Evolutionary conservation across 2,329 filamentous ascomycete genomes (phyloP).

Genomic region (Fusarium transvaalense): DNA sequence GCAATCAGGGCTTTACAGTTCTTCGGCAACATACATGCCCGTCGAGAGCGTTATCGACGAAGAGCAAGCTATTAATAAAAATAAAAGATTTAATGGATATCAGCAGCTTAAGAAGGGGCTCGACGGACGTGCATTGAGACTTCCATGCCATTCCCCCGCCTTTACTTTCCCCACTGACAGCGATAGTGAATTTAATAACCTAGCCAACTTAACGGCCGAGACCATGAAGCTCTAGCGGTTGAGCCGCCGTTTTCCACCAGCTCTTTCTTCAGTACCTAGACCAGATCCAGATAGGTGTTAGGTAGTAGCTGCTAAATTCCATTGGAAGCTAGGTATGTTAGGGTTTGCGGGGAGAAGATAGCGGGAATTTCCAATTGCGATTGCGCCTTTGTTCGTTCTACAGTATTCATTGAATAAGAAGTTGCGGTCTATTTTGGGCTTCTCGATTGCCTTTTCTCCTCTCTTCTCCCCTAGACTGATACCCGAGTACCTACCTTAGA

Average conservation of each 20-base stretch:
- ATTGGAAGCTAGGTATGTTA: conserved; percentile 21
- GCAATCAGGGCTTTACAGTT: background rate
- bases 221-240: conserved; percentile 16
- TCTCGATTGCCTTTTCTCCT: background rate
- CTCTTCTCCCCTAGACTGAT: background rate
- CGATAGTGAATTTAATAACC: conserved; percentile 19
- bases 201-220: conserved; percentile 11
- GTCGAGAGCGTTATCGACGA: background rate
- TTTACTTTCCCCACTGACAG: conserved; percentile 24
- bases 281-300: conserved; percentile 23
- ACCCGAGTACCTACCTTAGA: conserved; percentile 6
- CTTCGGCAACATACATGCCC: background rate
- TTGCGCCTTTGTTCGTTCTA: conserved; percentile 14
- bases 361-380: conserved; percentile 4
- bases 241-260: conserved; percentile 35
- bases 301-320: conserved; percentile 5
- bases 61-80: conserved; percentile 4
- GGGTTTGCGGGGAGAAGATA: conserved; percentile 1
- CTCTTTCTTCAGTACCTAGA: background rate
- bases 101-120: conserved; percentile 1
- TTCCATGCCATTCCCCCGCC: conserved; percentile 20
- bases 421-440: background rate
- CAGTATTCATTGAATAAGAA: background rate
- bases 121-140: background rate
- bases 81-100: background rate